Conservation (phyloP, 345 rosid genomes). For the Viola odorata region DNA sequence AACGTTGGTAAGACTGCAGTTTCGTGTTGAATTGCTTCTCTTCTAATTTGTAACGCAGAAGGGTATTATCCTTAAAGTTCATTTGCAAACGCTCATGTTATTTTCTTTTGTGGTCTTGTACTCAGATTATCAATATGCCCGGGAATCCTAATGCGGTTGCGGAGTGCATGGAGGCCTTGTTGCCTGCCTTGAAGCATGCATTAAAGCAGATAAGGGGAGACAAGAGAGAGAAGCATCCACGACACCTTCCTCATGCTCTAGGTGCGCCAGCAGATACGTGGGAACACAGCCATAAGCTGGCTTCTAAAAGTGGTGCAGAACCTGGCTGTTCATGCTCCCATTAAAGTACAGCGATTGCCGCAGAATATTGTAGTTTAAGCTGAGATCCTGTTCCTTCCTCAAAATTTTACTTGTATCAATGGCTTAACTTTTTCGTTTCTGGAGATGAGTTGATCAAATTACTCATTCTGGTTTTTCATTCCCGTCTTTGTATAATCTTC, state of each 20-base stretch:
- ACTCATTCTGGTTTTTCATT: too few relatives aligned
- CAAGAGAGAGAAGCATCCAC: slow-evolving; percentile 89
- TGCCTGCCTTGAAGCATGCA: slow-evolving; percentile 87
- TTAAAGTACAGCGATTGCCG: slow-evolving; percentile 7
- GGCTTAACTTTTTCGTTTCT: too few relatives aligned
- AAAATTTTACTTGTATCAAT: too few relatives aligned
- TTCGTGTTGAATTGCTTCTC: background rate
- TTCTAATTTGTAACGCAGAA: background rate
- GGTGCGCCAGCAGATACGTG: slow-evolving; percentile 50
- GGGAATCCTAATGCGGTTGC: slow-evolving; percentile 94
- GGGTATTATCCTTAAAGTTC: background rate
- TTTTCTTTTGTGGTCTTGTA: background rate
- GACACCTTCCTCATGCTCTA: slow-evolving; percentile 72
- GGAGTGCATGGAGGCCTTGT: slow-evolving; percentile 88
- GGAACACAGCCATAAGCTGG: slow-evolving; percentile 63
- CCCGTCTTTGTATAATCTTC: too few relatives aligned
- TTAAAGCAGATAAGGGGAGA: slow-evolving; percentile 85
- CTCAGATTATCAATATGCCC: slow-evolving; percentile 92
- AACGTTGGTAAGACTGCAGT: slow-evolving; percentile 54
- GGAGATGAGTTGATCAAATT: too few relatives aligned
- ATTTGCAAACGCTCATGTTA: too few relatives aligned
- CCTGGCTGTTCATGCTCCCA: slow-evolving; percentile 53
- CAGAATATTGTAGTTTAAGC: too few relatives aligned
- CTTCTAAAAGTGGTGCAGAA: slow-evolving; percentile 29
- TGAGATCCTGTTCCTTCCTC: too few relatives aligned